Evolutionary conservation across 2,329 filamentous ascomycete genomes (phyloP), one percentile per base, ranked within the genome.

Genomic region (Verticillium nonalfalfae): DNA sequence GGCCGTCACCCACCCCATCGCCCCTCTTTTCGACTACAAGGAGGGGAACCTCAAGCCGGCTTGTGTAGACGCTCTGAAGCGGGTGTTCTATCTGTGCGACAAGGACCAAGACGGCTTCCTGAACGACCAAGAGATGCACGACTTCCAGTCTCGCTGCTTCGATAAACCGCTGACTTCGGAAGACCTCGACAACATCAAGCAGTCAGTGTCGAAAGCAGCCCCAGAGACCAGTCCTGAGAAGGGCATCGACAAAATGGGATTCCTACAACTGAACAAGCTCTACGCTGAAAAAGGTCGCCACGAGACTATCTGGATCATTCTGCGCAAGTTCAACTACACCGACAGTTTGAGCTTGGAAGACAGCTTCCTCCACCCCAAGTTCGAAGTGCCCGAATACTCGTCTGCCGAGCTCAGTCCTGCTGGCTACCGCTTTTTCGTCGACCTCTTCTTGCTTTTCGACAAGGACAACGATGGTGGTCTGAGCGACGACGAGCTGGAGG

Each of bases 211-310:
- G 65, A 90, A 90, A 70, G 79, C 84, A 15, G 81, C 87, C 1
- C 85, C 89, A 0, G 80, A 82, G 3, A 85, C 86, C 0, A 82
- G 86, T 31, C 81, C 85, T 2, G 82, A 86, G 35, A 84, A 81
- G 52, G 95, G 94, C 1, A 90, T 99, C 66, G 90, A 93, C 65
- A 85, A 91, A 66, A 83, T 83, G 40, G 93, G 92, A 0, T 99
- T 99, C 70, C 77, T 99, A 57, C 86, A 94, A 66, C 79, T 99
- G 45, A 98, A 98, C 78, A 97, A 93, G 76, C 86, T 98, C 62
- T 99, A 97, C 72, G 95, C 93, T 0, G 94, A 98, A 73, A 98
- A 98, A 73, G 95, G 95, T 13, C 90, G 95, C 13, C 95, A 99
- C 72, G 95, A 99, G 76, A 99, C 95, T 0, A 95, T 98, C 54